These are phyloP conservation scores for Colletotrichum camelliae DNA, from an alignment of 2,329 filamentous ascomycete species.

Conservation along the genomic window DNA sequence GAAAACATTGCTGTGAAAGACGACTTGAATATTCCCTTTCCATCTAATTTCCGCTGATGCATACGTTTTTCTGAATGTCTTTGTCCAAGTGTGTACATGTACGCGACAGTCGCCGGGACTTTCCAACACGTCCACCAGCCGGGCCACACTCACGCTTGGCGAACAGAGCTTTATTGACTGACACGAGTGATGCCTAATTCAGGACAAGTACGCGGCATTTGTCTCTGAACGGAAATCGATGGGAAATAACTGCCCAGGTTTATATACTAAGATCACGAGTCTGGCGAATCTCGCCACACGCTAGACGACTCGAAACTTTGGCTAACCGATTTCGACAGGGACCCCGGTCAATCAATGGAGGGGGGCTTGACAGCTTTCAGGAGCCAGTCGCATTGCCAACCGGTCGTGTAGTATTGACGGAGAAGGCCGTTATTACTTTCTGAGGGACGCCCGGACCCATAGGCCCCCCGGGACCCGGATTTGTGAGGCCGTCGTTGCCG, in stretches of 20 bases:
- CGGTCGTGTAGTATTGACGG: background rate
- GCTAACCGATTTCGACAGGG: background rate
- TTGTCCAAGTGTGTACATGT: background rate
- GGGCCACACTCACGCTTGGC: background rate
- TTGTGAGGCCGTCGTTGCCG: background rate
- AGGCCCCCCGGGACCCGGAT: background rate
- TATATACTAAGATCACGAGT: background rate
- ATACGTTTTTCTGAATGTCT: background rate
- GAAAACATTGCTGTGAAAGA: background rate
- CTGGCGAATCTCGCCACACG: background rate
- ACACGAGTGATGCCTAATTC: background rate
- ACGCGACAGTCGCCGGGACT: background rate
- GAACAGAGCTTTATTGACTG: background rate
- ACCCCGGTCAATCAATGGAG: background rate
- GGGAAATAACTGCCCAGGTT: background rate
- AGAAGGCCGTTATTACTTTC: background rate
- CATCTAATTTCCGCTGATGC: background rate
- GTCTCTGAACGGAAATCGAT: background rate
- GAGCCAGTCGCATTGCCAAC: constrained; percentile 1
- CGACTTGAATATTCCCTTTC: background rate
- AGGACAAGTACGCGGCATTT: background rate
- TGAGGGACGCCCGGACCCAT: background rate
- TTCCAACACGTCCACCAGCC: background rate
- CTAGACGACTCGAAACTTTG: background rate
- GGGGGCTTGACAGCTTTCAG: background rate